Evolutionary conservation across 306 rosid genomes (phyloP).

Genomic region (Alnus rubra): DNA sequence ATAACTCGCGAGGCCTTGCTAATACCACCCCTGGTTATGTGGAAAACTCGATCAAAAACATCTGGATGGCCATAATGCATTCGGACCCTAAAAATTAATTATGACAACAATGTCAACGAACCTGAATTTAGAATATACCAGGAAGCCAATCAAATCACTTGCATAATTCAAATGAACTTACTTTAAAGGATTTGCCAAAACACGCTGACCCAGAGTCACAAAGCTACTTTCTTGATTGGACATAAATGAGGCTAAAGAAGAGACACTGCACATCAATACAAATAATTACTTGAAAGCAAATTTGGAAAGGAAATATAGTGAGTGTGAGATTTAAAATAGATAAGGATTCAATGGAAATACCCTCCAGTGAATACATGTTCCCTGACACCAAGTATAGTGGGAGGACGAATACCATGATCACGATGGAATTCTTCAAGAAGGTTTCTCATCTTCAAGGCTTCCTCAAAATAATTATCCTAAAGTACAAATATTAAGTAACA

Average conservation of each 20-base stretch:
- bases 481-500: neutral
- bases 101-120: conserved; percentile 16
- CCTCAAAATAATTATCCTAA: conserved; percentile 66
- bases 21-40: conserved; percentile 92
- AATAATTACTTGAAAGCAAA: conserved; percentile 5
- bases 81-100: conserved; percentile 64
- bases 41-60: conserved; percentile 92
- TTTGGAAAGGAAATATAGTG: neutral
- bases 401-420: conserved; percentile 77
- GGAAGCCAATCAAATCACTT: conserved; percentile 22
- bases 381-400: conserved; percentile 93
- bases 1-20: conserved; percentile 96
- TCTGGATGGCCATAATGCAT: conserved; percentile 99
- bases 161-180: conserved; percentile 36
- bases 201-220: conserved; percentile 95
- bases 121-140: conserved; percentile 2
- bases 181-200: conserved; percentile 94
- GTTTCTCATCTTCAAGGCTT: conserved; percentile 91
- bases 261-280: conserved; percentile 62
- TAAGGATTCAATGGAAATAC: conserved; percentile 34
- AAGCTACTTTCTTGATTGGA: conserved; percentile 89
- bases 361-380: conserved; percentile 97
- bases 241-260: conserved; percentile 92
- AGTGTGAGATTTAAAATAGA: neutral
- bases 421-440: conserved; percentile 84